Conservation (phyloP, 768 basidiomycete species). For the Vararia minispora region DNA sequence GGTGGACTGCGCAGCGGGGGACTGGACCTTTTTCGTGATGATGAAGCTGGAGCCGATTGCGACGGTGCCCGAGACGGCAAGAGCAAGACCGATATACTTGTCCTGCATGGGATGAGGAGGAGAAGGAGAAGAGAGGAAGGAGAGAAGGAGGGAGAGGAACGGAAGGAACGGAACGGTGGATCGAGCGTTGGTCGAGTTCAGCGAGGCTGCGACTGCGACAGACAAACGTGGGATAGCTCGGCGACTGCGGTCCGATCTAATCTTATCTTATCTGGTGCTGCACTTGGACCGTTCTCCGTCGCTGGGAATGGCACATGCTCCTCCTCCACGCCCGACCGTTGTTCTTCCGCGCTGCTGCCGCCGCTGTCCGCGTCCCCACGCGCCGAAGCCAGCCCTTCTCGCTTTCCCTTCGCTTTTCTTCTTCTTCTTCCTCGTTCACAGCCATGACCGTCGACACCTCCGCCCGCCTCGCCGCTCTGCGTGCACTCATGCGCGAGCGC, state of each 20-base stretch:
- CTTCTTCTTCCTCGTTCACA: slow-evolving; percentile 8
- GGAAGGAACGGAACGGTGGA: no score
- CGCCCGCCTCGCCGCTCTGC: slow-evolving; percentile 46
- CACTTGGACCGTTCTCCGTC: not conserved
- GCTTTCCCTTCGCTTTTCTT: slow-evolving; percentile 1
- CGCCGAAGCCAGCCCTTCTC: slow-evolving; percentile 10
- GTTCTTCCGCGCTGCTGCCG: no score
- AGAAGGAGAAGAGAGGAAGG: not conserved
- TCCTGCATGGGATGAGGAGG: slow-evolving; percentile 27
- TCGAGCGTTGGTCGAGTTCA: no score
- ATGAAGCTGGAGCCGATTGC: slow-evolving; percentile 96
- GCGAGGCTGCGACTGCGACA: not conserved
- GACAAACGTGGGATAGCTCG: no score
- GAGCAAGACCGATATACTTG: slow-evolving; percentile 87
- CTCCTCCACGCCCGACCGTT: no score
- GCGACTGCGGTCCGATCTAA: not conserved
- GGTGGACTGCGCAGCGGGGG: not conserved
- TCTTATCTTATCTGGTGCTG: not conserved
- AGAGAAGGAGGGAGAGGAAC: not conserved
- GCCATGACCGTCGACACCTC: slow-evolving; percentile 52
- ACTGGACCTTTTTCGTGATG: slow-evolving; percentile 90
- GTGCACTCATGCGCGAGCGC: slow-evolving; percentile 56
- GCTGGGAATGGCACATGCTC: slow-evolving; percentile 3
- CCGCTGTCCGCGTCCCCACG: slow-evolving; percentile 2
- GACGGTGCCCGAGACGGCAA: slow-evolving; percentile 76